These are phyloP conservation scores for Aspergillus candidus DNA, from an alignment of 2,329 filamentous ascomycete genomes.

Conservation along the genomic window DNA sequence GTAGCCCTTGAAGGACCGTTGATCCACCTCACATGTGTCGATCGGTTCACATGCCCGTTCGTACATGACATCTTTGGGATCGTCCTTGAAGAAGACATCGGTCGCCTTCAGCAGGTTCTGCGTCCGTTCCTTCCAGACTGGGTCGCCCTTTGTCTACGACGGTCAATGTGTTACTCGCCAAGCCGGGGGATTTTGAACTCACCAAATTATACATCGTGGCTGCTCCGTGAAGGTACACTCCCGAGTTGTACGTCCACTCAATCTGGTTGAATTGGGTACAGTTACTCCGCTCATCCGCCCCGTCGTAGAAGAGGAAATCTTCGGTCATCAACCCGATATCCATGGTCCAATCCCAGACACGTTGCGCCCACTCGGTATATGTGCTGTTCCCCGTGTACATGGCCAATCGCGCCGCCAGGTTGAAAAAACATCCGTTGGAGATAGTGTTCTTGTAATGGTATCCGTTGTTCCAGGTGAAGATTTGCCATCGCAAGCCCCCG, in stretches of 20 bases:
- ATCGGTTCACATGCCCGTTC: constrained; percentile 55
- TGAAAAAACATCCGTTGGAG: constrained; percentile 29
- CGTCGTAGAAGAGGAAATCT: constrained; percentile 51
- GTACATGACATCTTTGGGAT: constrained; percentile 46
- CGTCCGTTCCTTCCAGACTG: constrained; percentile 49
- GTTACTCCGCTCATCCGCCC: constrained; percentile 46
- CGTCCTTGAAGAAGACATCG: constrained; percentile 46
- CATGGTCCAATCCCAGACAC: constrained; percentile 53
- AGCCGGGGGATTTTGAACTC: constrained; percentile 12
- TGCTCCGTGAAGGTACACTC: constrained; percentile 50
- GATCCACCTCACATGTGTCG: constrained; percentile 55
- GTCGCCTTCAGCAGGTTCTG: constrained; percentile 50
- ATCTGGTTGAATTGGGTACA: constrained; percentile 49
- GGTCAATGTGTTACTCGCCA: neutral
- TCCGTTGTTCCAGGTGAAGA: constrained; percentile 30
- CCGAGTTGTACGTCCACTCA: constrained; percentile 55
- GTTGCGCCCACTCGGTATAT: constrained; percentile 59
- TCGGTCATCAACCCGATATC: constrained; percentile 47
- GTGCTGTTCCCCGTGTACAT: constrained; percentile 28
- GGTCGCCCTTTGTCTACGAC: constrained; percentile 29
- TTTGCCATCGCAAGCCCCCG: constrained; percentile 56
- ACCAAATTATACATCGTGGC: constrained; percentile 53
- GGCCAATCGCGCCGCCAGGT: constrained; percentile 25
- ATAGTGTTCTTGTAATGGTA: constrained; percentile 32
- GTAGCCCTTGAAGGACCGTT: constrained; percentile 62